These are phyloP conservation scores for Endothia cerciana DNA, from an alignment of 2,329 filamentous ascomycete genomes.

Conservation along the genomic window DNA sequence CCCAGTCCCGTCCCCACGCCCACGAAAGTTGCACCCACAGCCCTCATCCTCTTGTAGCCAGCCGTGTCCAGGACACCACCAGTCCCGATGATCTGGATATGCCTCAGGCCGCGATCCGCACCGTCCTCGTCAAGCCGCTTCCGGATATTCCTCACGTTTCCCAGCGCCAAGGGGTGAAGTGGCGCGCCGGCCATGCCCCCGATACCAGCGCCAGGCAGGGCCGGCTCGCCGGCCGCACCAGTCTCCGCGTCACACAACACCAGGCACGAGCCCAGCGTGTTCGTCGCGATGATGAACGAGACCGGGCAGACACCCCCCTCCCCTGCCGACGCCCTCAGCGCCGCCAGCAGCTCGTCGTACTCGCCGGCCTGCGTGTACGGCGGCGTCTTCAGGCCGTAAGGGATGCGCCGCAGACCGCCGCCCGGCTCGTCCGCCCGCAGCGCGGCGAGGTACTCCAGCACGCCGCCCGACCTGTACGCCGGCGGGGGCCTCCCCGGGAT, in stretches of 20 bases:
- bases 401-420: slow-evolving; percentile 34
- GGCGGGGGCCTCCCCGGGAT: slow-evolving; percentile 71
- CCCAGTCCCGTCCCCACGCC: slow-evolving; percentile 73
- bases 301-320: slow-evolving; percentile 46
- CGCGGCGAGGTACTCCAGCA: slow-evolving; percentile 59
- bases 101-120: slow-evolving; percentile 42
- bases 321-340: slow-evolving; percentile 46
- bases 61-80: slow-evolving; percentile 70
- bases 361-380: slow-evolving; percentile 74
- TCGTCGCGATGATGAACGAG: slow-evolving; percentile 74
- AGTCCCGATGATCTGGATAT: slow-evolving; percentile 70
- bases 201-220: slow-evolving; percentile 59
- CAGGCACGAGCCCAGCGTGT: slow-evolving; percentile 71
- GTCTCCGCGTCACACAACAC: slow-evolving; percentile 47
- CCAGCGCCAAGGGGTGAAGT: slow-evolving; percentile 73
- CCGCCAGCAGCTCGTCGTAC: slow-evolving; percentile 59
- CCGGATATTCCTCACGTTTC: slow-evolving; percentile 74
- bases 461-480: slow-evolving; percentile 61
- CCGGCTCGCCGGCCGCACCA: slow-evolving; percentile 42
- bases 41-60: slow-evolving; percentile 68
- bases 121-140: slow-evolving; percentile 57
- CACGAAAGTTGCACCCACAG: slow-evolving; percentile 67
- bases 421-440: slow-evolving; percentile 38
- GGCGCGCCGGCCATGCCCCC: slow-evolving; percentile 75
- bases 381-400: slow-evolving; percentile 71